A percentile compares a stretch with the other conserved stretches of the same genome.
Evolutionary conservation across 345 rosid genomes (phyloP).

Genomic region (Physaria fendleri): DNA sequence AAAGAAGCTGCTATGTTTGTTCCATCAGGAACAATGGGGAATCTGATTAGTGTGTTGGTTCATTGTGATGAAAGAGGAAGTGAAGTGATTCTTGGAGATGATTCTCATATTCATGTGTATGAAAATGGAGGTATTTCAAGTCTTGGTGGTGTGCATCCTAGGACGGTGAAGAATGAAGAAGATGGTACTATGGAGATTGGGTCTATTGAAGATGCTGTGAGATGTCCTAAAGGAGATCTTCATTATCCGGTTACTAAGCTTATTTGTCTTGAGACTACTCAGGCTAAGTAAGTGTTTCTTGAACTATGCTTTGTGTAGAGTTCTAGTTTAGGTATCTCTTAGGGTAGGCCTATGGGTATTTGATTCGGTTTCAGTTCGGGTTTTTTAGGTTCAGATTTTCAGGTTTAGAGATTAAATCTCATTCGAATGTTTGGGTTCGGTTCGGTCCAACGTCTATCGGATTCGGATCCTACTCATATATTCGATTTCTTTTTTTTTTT

Average conservation of each 20-base stretch:
- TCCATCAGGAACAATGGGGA: slow-evolving; percentile 96
- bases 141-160: slow-evolving; percentile 88
- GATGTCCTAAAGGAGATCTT: slow-evolving; percentile 63
- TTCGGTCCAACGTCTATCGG: too few species aligned
- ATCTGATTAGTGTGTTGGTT: slow-evolving; percentile 83
- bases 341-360: background rate
- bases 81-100: slow-evolving; percentile 85
- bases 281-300: slow-evolving; percentile 62
- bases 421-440: too few species aligned
- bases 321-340: background rate
- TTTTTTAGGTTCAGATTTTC: too few species aligned
- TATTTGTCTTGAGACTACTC: slow-evolving; percentile 88
- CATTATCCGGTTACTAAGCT: slow-evolving; percentile 80
- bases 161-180: slow-evolving; percentile 62
- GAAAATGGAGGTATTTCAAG: slow-evolving; percentile 90
- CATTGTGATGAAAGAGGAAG: slow-evolving; percentile 90
- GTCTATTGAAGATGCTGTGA: slow-evolving; percentile 68
- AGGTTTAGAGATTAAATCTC: too few species aligned
- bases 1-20: slow-evolving; percentile 91
- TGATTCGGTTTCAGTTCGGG: too few species aligned
- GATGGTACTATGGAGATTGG: slow-evolving; percentile 79
- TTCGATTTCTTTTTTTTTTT: too few species aligned
- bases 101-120: slow-evolving; percentile 67
- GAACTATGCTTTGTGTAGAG: background rate
- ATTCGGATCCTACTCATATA: too few species aligned